phyloP scores from a whole-genome alignment of 176 grass and related monocot species.

The Saccharum officinarum region DNA sequence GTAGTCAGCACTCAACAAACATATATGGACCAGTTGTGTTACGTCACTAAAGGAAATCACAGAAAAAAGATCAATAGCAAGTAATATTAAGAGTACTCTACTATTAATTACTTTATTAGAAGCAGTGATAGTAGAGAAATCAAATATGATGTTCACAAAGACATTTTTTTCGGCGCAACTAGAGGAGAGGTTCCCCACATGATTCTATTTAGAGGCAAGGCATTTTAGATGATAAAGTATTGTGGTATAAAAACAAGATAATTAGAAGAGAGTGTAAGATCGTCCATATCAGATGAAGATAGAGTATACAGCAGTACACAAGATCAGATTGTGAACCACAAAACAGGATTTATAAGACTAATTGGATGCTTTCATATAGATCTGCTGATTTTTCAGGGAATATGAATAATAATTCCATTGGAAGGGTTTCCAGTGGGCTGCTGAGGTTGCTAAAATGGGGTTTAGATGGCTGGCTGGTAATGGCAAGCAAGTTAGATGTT shows the following conservation, averaged over 20 bases:
- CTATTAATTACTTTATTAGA: background rate
- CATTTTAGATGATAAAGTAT: background rate
- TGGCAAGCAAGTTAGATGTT: background rate
- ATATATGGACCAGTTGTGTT: background rate
- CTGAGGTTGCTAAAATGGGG: background rate
- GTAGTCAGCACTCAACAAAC: background rate
- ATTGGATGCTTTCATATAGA: background rate
- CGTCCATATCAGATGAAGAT: background rate
- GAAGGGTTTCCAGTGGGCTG: background rate
- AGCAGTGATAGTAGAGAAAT: background rate
- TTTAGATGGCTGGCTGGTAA: background rate
- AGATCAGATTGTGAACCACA: background rate
- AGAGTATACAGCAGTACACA: background rate
- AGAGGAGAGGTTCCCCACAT: background rate
- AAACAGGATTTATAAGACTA: background rate
- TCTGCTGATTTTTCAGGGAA: background rate
- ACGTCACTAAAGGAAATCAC: background rate
- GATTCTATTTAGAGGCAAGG: background rate
- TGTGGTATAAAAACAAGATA: conserved; percentile 9
- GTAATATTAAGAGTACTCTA: background rate
- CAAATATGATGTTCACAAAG: background rate
- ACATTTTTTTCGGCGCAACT: background rate
- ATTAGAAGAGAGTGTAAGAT: background rate
- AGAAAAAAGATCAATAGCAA: background rate
- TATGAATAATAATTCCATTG: background rate